These are phyloP conservation scores for Coemansia sp. DNA, from an alignment of 192 early-diverging fungal genomes.

Conservation along the genomic window DNA sequence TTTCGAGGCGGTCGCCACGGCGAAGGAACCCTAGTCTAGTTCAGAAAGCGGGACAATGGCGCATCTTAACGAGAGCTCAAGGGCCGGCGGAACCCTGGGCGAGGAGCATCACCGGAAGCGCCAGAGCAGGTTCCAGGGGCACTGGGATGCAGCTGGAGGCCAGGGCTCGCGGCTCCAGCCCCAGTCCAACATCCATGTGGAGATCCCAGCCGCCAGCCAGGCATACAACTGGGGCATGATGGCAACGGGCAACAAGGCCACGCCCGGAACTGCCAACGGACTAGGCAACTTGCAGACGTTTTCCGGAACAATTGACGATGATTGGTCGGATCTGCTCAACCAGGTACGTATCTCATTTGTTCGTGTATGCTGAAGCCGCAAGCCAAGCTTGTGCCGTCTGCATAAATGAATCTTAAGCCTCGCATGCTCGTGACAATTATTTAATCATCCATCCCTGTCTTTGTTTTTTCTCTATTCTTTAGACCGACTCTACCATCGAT, in stretches of 20 bases:
- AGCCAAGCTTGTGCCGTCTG: background rate
- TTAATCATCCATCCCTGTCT: too few relatives aligned
- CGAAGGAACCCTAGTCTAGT: background rate
- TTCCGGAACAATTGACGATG: conserved; percentile 28
- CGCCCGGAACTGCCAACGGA: conserved; percentile 21
- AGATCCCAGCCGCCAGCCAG: conserved; percentile 13
- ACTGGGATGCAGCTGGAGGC: conserved; percentile 41
- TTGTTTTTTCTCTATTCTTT: conserved; percentile 8
- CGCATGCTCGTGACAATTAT: background rate
- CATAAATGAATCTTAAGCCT: background rate
- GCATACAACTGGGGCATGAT: conserved; percentile 38
- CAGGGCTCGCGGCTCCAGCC: conserved; percentile 17
- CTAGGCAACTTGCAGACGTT: conserved; percentile 27
- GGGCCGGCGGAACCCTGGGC: conserved; percentile 16
- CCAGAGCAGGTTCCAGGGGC: conserved; percentile 49
- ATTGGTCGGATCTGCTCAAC: conserved; percentile 48
- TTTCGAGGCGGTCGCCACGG: background rate
- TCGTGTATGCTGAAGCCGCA: background rate
- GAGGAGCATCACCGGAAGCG: conserved; percentile 43
- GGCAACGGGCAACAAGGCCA: conserved; percentile 11
- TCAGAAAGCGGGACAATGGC: conserved; percentile 19
- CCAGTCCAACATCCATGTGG: conserved; percentile 17
- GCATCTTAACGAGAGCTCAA: conserved; percentile 25
- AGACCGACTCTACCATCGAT: conserved; percentile 25
- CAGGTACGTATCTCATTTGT: conserved; percentile 26